Evolutionary conservation across 176 grass and related monocot species (phyloP).

Genomic region (Tuctoria greenei): DNA sequence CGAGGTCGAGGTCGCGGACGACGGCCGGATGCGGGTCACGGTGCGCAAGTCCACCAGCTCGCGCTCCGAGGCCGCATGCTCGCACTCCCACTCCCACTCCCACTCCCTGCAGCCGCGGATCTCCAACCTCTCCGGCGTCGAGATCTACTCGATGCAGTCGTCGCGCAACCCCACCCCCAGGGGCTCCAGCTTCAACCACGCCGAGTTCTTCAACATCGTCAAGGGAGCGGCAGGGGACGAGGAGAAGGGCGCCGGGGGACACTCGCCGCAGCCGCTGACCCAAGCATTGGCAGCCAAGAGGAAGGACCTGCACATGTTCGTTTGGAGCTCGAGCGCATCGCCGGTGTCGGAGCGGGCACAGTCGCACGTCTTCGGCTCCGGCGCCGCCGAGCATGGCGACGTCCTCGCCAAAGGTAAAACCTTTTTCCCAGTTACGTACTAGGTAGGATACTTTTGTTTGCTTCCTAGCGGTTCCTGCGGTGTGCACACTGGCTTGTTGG

Average conservation of each 20-base stretch:
- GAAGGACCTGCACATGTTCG: conserved; percentile 99
- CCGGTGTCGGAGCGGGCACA: conserved; percentile 80
- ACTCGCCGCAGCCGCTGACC: conserved; percentile 8
- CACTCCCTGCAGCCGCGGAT: not conserved
- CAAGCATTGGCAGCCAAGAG: conserved; percentile 41
- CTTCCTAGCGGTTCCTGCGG: not conserved
- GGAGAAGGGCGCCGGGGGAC: not conserved
- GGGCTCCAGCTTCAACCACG: conserved; percentile 97
- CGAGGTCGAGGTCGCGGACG: conserved; percentile 49
- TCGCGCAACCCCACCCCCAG: conserved; percentile 85
- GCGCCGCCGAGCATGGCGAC: conserved; percentile 52
- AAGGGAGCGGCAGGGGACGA: not conserved
- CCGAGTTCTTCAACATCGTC: not conserved
- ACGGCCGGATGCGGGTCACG: conserved; percentile 57
- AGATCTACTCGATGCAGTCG: conserved; percentile 99
- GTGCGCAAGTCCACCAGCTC: conserved; percentile 80
- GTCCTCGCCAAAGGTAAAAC: conserved; percentile 60
- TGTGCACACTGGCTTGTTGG: no score
- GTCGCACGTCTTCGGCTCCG: conserved; percentile 38
- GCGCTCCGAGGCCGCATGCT: conserved; percentile 55
- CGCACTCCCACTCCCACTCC: no score
- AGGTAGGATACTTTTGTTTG: not conserved
- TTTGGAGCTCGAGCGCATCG: conserved; percentile 97
- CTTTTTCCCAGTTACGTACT: not conserved
- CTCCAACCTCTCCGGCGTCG: conserved; percentile 16